phyloP scores from a whole-genome alignment of 164 flowering plant species.

The Cinnamomum micranthum region DNA sequence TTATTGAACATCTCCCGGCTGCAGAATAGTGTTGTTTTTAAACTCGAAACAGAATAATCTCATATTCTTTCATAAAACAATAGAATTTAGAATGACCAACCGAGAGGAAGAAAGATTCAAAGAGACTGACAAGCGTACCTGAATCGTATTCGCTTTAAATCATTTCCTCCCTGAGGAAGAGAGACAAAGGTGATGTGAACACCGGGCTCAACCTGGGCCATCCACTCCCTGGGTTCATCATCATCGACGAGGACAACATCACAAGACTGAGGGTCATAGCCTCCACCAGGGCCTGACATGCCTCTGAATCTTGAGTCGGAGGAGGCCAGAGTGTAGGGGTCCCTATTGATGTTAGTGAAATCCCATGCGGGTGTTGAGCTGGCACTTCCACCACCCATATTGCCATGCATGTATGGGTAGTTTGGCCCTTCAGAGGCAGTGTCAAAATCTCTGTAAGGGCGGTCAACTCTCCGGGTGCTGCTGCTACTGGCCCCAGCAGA shows the following conservation, averaged over 20 bases:
- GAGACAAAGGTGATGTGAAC: slow-evolving; percentile 95
- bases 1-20: slow-evolving; percentile 98
- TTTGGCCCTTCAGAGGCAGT: slow-evolving; percentile 73
- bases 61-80: neutral
- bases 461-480: slow-evolving; percentile 41
- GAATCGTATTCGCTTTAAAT: slow-evolving; percentile 91
- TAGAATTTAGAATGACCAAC: neutral
- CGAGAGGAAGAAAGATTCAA: neutral
- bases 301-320: slow-evolving; percentile 54
- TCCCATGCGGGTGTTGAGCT: slow-evolving; percentile 96
- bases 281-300: slow-evolving; percentile 37
- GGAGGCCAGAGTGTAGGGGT: slow-evolving; percentile 4
- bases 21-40: slow-evolving; percentile 14
- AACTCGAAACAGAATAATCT: neutral
- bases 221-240: slow-evolving; percentile 93
- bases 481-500: slow-evolving; percentile 34
- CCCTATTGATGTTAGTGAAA: slow-evolving; percentile 31
- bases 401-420: slow-evolving; percentile 56
- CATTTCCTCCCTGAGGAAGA: slow-evolving; percentile 91
- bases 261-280: slow-evolving; percentile 38
- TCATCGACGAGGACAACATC: slow-evolving; percentile 70
- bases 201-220: slow-evolving; percentile 99
- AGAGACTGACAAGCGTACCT: slow-evolving; percentile 28
- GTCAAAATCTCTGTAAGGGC: slow-evolving; percentile 70
- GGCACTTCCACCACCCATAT: slow-evolving; percentile 54